These are phyloP conservation scores for Lentinula novae-zelandiae DNA, from an alignment of 1,284 basidiomycete genomes.

Conservation along the genomic window DNA sequence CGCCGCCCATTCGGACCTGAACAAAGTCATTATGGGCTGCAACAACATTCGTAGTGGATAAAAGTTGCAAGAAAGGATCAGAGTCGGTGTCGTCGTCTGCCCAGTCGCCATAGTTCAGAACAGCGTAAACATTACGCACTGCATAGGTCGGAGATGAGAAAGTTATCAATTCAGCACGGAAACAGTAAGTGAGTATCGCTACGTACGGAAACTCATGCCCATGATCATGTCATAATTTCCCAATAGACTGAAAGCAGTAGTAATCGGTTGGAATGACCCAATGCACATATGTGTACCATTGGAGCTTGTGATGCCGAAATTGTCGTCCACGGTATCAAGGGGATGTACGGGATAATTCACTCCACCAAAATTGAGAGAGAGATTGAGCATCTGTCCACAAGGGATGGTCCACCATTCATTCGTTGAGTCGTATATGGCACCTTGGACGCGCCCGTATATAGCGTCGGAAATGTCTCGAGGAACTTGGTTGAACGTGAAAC, in stretches of 20 bases:
- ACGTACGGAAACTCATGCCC: slow-evolving; percentile 76
- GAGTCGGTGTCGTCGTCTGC: slow-evolving; percentile 34
- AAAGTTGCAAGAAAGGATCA: slow-evolving; percentile 54
- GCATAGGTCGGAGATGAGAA: neutral
- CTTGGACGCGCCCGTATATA: slow-evolving; percentile 75
- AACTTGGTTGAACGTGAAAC: slow-evolving; percentile 66
- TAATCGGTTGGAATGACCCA: slow-evolving; percentile 80
- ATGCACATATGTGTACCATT: slow-evolving; percentile 63
- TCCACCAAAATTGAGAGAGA: slow-evolving; percentile 71
- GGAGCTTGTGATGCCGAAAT: slow-evolving; percentile 50
- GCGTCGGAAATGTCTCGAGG: slow-evolving; percentile 71
- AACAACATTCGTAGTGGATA: slow-evolving; percentile 41
- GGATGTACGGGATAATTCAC: slow-evolving; percentile 67
- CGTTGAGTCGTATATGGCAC: slow-evolving; percentile 59
- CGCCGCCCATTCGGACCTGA: slow-evolving; percentile 43
- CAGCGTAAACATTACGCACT: slow-evolving; percentile 69
- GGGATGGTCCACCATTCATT: slow-evolving; percentile 69
- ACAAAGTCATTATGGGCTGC: slow-evolving; percentile 55
- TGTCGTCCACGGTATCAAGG: slow-evolving; percentile 65
- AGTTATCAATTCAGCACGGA: neutral
- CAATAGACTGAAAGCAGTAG: slow-evolving; percentile 69
- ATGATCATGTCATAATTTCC: slow-evolving; percentile 79
- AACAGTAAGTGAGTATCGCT: neutral
- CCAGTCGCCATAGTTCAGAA: slow-evolving; percentile 58
- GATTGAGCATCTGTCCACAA: slow-evolving; percentile 65